Base-by-base conservation (phyloP, 257 asterid species). In the Nicotiana otophora region DNA sequence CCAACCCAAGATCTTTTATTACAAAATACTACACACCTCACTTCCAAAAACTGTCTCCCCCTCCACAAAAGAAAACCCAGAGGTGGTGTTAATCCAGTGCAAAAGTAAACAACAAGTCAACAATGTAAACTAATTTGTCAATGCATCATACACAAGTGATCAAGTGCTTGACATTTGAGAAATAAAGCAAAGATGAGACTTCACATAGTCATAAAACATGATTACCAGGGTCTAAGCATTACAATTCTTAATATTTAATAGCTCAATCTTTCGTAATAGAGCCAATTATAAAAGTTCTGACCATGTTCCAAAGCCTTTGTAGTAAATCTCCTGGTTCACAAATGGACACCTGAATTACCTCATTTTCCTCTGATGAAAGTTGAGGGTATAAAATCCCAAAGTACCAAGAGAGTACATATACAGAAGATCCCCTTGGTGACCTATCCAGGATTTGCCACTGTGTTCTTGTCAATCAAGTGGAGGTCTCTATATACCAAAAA, bases 111-210 rank as follows among this genome's bases (percentile, higher is more conserved):
- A 68, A 17, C 62, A 68, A 19, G 39, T 34, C 28, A 68, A 17
- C 62, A 68, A 68, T 34, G 28, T 67, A 19, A 67, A 19, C 54
- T 34, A 68, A 68, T 34, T 42, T 68, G 46, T 26, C 48, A 36
- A 68, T 67, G 51, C 48, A 31, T 66, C 72, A 65, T 65, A 31
- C 26, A 33, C 76, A 4, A 67, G 53, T 33, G 76, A 67, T 67
- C 55, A 68, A 70, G 78, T 39, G 34, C n/a, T 70, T 70, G 58
- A 70, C 77, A 39, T 39, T 39, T 69, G 77, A 69, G 57, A 39
- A 69, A 39, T n/a, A 68, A 68, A 36, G 54, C 15, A 19, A 68
- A 36, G 54, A 68, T 36, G 54, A 19, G 30, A 68, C n/a, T 68
- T 34, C 6, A n/a, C 42, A 70, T 39, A 69, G 42, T 39, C 30